Percentiles rank a stretch among this genome's conserved stretches.
phyloP scores from a whole-genome alignment of 331 rosid species.

The Prunus yedoensis region DNA sequence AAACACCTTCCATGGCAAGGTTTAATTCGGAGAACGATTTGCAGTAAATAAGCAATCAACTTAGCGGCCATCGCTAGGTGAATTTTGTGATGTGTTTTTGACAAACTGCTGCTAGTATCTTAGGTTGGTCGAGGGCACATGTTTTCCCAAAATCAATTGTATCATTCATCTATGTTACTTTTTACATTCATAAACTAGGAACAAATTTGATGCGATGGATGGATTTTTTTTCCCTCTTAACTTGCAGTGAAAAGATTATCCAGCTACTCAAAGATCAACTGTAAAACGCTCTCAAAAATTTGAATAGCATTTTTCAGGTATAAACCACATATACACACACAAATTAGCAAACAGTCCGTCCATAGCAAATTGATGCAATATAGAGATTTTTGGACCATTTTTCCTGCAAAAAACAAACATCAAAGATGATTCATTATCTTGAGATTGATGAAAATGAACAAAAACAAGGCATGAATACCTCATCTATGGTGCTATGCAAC shows the following conservation, averaged over 20 bases:
- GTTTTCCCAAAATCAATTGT: background rate
- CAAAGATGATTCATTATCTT: background rate
- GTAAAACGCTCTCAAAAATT: constrained; percentile 13
- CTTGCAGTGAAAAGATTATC: background rate
- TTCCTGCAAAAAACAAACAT: constrained; percentile 54
- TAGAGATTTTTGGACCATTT: constrained; percentile 94
- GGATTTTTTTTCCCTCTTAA: background rate
- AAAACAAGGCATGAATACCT: background rate
- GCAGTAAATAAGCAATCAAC: too few relatives aligned
- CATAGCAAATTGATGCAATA: constrained; percentile 88
- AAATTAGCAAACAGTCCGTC: constrained; percentile 85
- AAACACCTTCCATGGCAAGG: too few relatives aligned
- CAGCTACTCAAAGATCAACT: constrained; percentile 2
- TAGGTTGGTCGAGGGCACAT: background rate
- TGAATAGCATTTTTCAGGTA: constrained; percentile 6
- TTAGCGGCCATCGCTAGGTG: too few relatives aligned
- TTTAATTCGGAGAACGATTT: too few relatives aligned
- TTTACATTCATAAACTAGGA: constrained; percentile 1
- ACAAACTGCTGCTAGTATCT: too few relatives aligned
- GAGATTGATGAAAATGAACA: background rate
- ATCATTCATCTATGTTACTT: background rate
- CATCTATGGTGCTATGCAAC: too few relatives aligned
- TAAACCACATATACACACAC: constrained; percentile 12
- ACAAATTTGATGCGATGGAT: background rate
- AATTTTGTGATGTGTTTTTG: too few relatives aligned